phyloP scores from a whole-genome alignment of 2,329 filamentous ascomycete genomes.

The Chaetomium strumarium region DNA sequence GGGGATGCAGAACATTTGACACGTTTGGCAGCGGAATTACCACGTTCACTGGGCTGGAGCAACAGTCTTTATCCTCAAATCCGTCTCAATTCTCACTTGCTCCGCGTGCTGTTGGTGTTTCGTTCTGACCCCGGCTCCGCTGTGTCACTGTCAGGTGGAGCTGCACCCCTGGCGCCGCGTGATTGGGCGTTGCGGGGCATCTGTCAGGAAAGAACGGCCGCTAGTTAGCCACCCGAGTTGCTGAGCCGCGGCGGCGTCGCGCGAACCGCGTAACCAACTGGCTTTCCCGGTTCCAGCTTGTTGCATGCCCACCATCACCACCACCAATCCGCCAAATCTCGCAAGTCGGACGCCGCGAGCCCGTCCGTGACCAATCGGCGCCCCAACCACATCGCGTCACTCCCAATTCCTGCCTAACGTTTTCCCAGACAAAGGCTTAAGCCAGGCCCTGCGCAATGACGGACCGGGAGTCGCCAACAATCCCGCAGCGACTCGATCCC shows the following conservation, averaged over 20 bases:
- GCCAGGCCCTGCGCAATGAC: slow-evolving; percentile 14
- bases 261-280: slow-evolving; percentile 26
- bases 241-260: slow-evolving; percentile 25
- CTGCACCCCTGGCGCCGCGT: not conserved
- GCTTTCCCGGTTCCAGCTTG: not conserved
- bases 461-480: slow-evolving; percentile 21
- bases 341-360: slow-evolving; percentile 14
- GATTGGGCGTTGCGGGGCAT: not conserved
- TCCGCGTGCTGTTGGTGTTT: too few species aligned
- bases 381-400: slow-evolving; percentile 7
- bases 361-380: slow-evolving; percentile 7
- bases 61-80: too few species aligned
- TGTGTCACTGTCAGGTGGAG: not conserved
- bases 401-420: not conserved
- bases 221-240: slow-evolving; percentile 6
- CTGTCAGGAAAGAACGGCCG: not conserved
- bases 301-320: not conserved
- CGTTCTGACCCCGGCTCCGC: too few species aligned
- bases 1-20: too few species aligned
- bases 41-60: too few species aligned
- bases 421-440: too few species aligned
- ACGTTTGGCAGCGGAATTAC: too few species aligned
- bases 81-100: too few species aligned
- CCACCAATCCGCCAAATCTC: slow-evolving; percentile 18
- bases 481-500: slow-evolving; percentile 20